Conservation (phyloP, 345 rosid genomes). For the Brassica nigra region DNA sequence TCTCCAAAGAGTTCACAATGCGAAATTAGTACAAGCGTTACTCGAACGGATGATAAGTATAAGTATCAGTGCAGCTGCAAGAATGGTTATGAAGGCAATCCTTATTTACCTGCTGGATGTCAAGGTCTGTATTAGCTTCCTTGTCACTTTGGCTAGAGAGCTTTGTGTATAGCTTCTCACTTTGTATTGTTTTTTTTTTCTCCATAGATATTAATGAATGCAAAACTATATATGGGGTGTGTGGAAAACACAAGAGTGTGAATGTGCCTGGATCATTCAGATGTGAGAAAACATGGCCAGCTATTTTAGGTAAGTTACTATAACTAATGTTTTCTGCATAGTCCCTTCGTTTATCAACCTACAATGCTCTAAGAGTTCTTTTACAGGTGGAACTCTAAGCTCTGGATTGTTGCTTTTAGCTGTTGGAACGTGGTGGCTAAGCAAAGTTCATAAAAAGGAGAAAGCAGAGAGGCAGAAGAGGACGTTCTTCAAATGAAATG, state of each 20-base stretch:
- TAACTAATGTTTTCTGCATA: background rate
- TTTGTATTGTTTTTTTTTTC: background rate
- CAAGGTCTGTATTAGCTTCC: constrained; percentile 27
- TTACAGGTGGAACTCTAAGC: constrained; percentile 17
- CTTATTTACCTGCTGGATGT: constrained; percentile 41
- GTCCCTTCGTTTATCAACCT: background rate
- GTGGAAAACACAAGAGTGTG: constrained; percentile 18
- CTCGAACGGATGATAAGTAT: background rate
- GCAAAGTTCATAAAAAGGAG: background rate
- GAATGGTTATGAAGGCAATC: constrained; percentile 44
- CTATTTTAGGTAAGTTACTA: constrained; percentile 5
- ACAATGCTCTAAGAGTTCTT: background rate
- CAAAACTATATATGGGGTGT: background rate
- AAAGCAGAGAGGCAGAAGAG: constrained; percentile 13
- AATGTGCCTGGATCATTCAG: constrained; percentile 10
- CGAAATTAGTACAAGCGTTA: background rate
- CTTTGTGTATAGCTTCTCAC: background rate
- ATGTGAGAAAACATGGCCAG: constrained; percentile 30
- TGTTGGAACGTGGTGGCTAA: constrained; percentile 4
- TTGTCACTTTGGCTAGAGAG: background rate
- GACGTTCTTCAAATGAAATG: constrained; percentile 35
- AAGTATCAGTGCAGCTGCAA: constrained; percentile 35
- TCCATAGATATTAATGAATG: constrained; percentile 34
- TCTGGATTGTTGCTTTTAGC: constrained; percentile 21
- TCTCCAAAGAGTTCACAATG: background rate